These are phyloP conservation scores for Aphanomyces stellatus DNA, from an alignment of 352 stramenopile species.

Conservation along the genomic window DNA sequence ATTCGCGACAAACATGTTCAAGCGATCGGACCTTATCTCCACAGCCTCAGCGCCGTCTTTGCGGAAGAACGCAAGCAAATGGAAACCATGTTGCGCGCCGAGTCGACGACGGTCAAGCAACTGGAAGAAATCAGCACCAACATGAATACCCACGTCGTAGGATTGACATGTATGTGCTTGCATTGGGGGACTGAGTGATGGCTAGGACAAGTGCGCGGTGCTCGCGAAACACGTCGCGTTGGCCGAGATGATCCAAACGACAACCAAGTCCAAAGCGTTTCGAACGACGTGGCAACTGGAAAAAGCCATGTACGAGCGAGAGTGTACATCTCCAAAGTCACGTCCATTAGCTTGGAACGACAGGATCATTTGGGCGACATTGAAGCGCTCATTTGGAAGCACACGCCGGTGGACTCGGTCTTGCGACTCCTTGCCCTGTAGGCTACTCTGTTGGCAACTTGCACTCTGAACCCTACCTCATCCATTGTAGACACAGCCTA, in stretches of 20 bases:
- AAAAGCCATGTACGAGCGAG: slow-evolving; percentile 1
- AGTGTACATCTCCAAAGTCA: background rate
- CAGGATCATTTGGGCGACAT: slow-evolving; percentile 14
- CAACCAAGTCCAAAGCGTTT: slow-evolving; percentile 16
- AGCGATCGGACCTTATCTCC: slow-evolving; percentile 15
- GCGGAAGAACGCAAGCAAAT: slow-evolving; percentile 6
- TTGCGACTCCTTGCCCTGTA: slow-evolving; percentile 8
- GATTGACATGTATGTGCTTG: background rate
- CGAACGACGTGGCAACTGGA: slow-evolving; percentile 4
- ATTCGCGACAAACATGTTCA: slow-evolving; percentile 15
- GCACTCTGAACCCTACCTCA: background rate
- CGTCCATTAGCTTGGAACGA: slow-evolving; percentile 7
- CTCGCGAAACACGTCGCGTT: slow-evolving; percentile 12
- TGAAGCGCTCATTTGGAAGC: slow-evolving; percentile 16
- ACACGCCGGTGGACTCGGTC: background rate
- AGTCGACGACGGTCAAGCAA: background rate
- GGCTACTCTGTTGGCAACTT: background rate
- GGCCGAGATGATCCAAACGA: background rate
- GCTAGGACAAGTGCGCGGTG: background rate
- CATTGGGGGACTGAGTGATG: background rate
- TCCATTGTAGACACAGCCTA: slow-evolving; percentile 10
- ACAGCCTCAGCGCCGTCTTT: slow-evolving; percentile 2
- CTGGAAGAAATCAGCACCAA: background rate
- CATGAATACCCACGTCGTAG: background rate
- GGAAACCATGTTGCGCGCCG: background rate